These are phyloP conservation scores for Xylaria castorea DNA, from an alignment of 495 filamentous ascomycete species.

Conservation along the genomic window DNA sequence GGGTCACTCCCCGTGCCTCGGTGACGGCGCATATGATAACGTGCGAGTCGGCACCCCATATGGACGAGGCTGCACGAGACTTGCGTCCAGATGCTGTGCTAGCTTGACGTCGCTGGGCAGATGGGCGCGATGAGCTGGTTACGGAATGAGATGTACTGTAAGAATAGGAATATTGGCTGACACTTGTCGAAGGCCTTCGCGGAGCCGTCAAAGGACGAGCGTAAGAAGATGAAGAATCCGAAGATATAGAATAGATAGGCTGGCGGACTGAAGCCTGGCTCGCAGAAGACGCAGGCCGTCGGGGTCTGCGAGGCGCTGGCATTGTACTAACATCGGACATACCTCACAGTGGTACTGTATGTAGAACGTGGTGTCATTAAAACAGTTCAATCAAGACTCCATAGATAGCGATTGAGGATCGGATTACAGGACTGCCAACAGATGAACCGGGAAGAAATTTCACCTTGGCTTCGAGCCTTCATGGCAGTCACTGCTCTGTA, in stretches of 20 bases:
- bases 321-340: not conserved
- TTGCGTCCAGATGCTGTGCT: slow-evolving; percentile 49
- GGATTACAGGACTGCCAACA: not conserved
- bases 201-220: not conserved
- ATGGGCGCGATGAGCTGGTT: slow-evolving; percentile 33
- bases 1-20: slow-evolving; percentile 84
- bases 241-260: slow-evolving; percentile 28
- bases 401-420: no score
- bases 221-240: slow-evolving; percentile 29
- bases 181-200: slow-evolving; percentile 24
- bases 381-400: not conserved
- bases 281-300: slow-evolving; percentile 1
- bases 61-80: slow-evolving; percentile 72
- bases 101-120: slow-evolving; percentile 31
- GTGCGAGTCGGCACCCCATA: slow-evolving; percentile 65
- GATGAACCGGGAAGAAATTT: not conserved
- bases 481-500: not conserved
- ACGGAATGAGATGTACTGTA: slow-evolving; percentile 33
- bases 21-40: slow-evolving; percentile 89
- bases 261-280: not conserved
- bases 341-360: not conserved
- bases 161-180: slow-evolving; percentile 26
- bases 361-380: not conserved
- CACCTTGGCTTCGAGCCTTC: not conserved
- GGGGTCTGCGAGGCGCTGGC: not conserved